Base-by-base conservation (phyloP, 2,329 filamentous ascomycete genomes). In the Claviceps purpurea region DNA sequence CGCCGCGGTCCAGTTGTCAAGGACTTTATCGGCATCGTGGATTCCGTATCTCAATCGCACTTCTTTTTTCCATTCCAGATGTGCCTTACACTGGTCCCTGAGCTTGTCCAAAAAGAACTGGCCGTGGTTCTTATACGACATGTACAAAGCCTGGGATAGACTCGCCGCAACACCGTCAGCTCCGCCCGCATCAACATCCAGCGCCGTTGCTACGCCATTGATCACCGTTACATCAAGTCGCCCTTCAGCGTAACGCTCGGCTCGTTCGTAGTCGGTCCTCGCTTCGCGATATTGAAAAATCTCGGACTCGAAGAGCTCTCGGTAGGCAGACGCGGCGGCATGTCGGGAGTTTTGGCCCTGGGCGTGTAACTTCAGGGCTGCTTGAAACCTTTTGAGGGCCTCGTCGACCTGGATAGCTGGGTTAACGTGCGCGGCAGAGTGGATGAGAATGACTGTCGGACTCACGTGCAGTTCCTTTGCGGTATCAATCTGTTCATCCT, bases 51-150 rank as follows among this genome's bases (percentile, higher is more conserved):
- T 58, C 11, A 68, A 51, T 38, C 59, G 61, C 7, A 49, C 26
- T 42, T 61, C 60, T 1, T 56, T 51, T 30, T 59, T 60, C 64
- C 74, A 65, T 79, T 70, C 59, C 75, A 82, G 58, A 85, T 79
- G 53, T 70, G 73, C 64, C n/a, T 52, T 52, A 5, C 49, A 53
- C 38, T 57, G 52, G 20, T 70, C 68, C 52, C 65, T 69, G 3
- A 68, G 58, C 50, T 64, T 68, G 51, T 98, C 91, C n/a, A 98
- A 73, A 53, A 85, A 73, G 63, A 95, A 96, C 62, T 97, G 88
- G 43, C 89, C 93, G 68, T 91, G 84, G 60, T 97, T 98, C 68
- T 97, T 98, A 73, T 94, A 89, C 1, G 91, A 87, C 7, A 98
- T 77, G 62, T 95, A 96, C 20, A 97, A 76, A 11, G 94, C 89